Conservation (phyloP, 768 basidiomycete species). For the Udeniomyces megalosporus region DNA sequence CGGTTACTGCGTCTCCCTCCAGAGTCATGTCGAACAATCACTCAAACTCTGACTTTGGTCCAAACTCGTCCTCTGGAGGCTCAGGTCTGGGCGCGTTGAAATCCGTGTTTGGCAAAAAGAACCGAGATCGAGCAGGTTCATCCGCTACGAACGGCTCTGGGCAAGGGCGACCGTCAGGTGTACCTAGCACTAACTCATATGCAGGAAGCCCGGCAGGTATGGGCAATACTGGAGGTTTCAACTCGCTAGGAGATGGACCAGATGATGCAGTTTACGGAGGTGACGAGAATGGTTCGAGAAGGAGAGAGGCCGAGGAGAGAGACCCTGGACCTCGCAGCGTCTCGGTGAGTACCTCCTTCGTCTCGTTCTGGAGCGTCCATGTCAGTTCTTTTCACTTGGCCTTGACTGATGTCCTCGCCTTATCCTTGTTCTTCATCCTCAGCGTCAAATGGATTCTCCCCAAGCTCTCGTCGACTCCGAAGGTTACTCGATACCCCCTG, state of each 20-base stretch:
- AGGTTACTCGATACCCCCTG: conserved; percentile 32
- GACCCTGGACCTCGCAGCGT: no score
- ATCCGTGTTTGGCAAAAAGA: conserved; percentile 16
- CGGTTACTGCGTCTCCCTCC: not conserved
- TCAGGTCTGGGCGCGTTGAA: conserved; percentile 7
- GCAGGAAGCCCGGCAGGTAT: not conserved
- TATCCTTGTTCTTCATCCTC: no score
- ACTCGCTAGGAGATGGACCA: conserved; percentile 8
- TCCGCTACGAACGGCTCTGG: not conserved
- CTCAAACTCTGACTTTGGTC: conserved; percentile 1
- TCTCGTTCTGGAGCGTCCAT: no score
- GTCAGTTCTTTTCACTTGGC: not conserved
- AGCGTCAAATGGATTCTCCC: not conserved
- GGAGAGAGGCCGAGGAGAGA: no score
- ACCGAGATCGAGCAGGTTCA: conserved; percentile 9
- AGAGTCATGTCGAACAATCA: not conserved
- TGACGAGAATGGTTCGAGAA: no score
- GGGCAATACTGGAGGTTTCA: conserved; percentile 2
- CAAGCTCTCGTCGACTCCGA: conserved; percentile 28
- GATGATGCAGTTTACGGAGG: not conserved
- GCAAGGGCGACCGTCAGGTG: not conserved
- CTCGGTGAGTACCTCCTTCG: no score
- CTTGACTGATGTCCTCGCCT: no score
- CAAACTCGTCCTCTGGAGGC: not conserved
- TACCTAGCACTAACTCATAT: not conserved